Conservation (phyloP, 148 eudicot species). For the Tetragonia tetragonoides region DNA sequence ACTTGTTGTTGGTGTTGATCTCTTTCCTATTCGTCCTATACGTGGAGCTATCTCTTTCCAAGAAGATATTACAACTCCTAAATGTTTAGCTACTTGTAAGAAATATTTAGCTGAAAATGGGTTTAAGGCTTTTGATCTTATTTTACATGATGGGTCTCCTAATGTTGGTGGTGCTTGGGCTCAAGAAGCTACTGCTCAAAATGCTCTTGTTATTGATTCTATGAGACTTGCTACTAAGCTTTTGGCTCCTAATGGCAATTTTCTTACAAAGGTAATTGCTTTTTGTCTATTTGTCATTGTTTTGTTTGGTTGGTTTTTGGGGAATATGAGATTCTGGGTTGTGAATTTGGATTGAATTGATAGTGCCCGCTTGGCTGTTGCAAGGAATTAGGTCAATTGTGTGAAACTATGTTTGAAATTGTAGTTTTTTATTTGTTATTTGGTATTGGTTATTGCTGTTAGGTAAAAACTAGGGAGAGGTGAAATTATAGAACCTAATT, state of each 20-base stretch:
- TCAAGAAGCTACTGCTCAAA: conserved; percentile 87
- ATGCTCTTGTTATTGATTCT: conserved; percentile 84
- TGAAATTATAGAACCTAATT: no score
- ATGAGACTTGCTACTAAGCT: conserved; percentile 80
- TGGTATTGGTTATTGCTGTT: no score
- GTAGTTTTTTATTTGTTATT: no score
- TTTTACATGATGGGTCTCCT: conserved; percentile 90
- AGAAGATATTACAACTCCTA: conserved; percentile 71
- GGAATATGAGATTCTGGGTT: not conserved
- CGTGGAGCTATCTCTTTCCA: conserved; percentile 63
- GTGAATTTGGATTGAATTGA: not conserved
- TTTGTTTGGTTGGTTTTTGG: not conserved
- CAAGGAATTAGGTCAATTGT: no score
- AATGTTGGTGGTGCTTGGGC: conserved; percentile 98
- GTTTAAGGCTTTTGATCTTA: conserved; percentile 59
- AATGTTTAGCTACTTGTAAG: conserved; percentile 58
- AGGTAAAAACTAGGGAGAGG: no score
- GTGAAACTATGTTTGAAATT: no score
- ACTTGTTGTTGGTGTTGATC: conserved; percentile 73
- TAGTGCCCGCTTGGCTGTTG: no score
- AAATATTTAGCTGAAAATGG: conserved; percentile 57
- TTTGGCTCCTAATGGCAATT: conserved; percentile 79
- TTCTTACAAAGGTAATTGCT: conserved; percentile 66
- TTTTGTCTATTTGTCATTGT: not conserved
- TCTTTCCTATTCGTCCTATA: conserved; percentile 72